These are phyloP conservation scores for Rosa lucieae DNA, from an alignment of 306 rosid genomes.

Conservation along the genomic window DNA sequence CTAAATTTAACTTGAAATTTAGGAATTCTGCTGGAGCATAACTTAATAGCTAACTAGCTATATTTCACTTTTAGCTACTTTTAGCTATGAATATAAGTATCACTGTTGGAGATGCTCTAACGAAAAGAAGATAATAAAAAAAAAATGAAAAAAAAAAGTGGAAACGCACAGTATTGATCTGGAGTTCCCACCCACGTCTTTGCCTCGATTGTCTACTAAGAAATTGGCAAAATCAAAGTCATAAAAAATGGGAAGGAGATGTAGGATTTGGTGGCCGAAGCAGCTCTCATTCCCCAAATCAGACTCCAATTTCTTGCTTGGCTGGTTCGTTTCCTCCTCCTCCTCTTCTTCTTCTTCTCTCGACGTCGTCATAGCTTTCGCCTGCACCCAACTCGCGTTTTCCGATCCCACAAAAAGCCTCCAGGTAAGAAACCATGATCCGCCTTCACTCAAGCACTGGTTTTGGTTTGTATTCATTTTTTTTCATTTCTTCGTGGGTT, in stretches of 20 bases:
- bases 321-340: slow-evolving; percentile 77
- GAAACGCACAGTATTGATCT: too few species aligned
- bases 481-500: not conserved
- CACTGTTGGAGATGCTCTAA: too few species aligned
- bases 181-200: too few species aligned
- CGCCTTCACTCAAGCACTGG: not conserved
- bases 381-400: slow-evolving; percentile 43
- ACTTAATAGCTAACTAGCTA: too few species aligned
- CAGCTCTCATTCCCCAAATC: slow-evolving; percentile 50
- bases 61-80: too few species aligned
- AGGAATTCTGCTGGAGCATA: too few species aligned
- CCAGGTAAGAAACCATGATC: slow-evolving; percentile 44
- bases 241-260: slow-evolving; percentile 46
- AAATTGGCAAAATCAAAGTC: too few species aligned
- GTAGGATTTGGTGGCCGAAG: slow-evolving; percentile 98
- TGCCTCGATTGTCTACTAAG: too few species aligned
- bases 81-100: too few species aligned
- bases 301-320: slow-evolving; percentile 56
- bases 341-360: slow-evolving; percentile 50
- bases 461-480: not conserved
- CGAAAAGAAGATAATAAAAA: too few species aligned
- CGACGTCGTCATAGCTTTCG: slow-evolving; percentile 72
- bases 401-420: slow-evolving; percentile 40
- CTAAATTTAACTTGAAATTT: too few species aligned
- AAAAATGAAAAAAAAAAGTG: too few species aligned